Evolutionary conservation across 2,329 filamentous ascomycete species (phyloP).

Genomic region (Fusarium sp.): DNA sequence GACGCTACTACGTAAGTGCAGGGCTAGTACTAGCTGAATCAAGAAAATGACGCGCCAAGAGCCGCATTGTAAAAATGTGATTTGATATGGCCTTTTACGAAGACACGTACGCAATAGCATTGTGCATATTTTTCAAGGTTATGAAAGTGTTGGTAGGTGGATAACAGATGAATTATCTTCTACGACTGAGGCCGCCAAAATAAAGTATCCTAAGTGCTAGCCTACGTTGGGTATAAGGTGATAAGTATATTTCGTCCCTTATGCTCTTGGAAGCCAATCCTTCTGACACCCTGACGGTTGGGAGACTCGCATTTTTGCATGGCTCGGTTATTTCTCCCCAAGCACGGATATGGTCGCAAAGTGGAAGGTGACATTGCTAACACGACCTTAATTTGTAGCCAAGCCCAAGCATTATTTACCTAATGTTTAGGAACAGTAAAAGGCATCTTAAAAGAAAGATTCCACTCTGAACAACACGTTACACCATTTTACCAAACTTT

Average conservation of each 20-base stretch:
- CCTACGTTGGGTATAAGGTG: no score
- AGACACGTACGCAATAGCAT: not conserved
- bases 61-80: not conserved
- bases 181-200: not conserved
- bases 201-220: not conserved
- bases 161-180: not conserved
- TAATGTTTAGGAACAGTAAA: no score
- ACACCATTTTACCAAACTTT: not conserved
- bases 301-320: not conserved
- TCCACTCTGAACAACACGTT: not conserved
- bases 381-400: not conserved
- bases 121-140: not conserved
- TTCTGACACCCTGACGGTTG: not conserved
- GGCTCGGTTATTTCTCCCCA: not conserved
- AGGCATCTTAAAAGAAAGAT: no score
- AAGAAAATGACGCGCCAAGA: slow-evolving; percentile 16
- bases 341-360: not conserved
- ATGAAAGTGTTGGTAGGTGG: not conserved
- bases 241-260: not conserved
- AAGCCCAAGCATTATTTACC: not conserved
- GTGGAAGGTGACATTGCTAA: not conserved
- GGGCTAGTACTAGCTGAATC: not conserved
- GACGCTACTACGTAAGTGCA: not conserved
- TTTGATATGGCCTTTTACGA: not conserved
- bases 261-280: not conserved